Base-by-base conservation (phyloP, 371 early-diverging fungal genomes). In the Batkoa obscura region DNA sequence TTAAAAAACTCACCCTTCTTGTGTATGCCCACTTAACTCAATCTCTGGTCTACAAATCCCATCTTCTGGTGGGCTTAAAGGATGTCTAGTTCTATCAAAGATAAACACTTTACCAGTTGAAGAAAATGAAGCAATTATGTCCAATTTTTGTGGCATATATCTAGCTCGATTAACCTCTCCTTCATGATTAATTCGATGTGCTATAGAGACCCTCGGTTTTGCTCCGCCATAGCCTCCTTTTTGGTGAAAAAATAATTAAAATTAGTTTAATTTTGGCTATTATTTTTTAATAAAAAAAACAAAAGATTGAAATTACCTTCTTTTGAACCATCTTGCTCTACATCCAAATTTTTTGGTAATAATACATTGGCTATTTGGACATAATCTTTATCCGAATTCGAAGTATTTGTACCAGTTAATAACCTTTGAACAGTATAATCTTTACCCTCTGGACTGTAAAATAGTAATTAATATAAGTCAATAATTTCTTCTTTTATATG, bases 31-130 rank as follows among this genome's bases (percentile, higher is more conserved):
- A 46, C 74, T 72, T 47, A 99, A 73, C 49, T 78, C 72, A 45
- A 93, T 72, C 51, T 94, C 86, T 0, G 98, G 98, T 43, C 71
- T 76, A 67, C 88, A 87, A 30, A 74, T 67, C n/a, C 80, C 80
- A 60, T 81, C 72, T 35, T 74, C 72, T 47, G 73, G 74, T 0
- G 94, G 90, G 49, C 74, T 74, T 38, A 79, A 76, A 43, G 85
- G 75, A 67, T 91, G 94, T 38, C 83, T 84, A n/a, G 98, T 97
- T 56, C 91, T 82, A 68, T 98, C 98, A 74, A 93, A 98, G 41
- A 99, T 73, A 62, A 82, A 86, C 43, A 98, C 87, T 33, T 92
- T 89, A 9, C 92, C 91, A 36, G 71, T 67, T 36, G 84, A 81
- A 31, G 94, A 84, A 64, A 91, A 85, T 3, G 95, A 96, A 8